A percentile compares a stretch with the other conserved stretches of the same genome.
phyloP scores from a whole-genome alignment of 1,284 basidiomycete genomes.

The Mycosarcoma maydis region DNA sequence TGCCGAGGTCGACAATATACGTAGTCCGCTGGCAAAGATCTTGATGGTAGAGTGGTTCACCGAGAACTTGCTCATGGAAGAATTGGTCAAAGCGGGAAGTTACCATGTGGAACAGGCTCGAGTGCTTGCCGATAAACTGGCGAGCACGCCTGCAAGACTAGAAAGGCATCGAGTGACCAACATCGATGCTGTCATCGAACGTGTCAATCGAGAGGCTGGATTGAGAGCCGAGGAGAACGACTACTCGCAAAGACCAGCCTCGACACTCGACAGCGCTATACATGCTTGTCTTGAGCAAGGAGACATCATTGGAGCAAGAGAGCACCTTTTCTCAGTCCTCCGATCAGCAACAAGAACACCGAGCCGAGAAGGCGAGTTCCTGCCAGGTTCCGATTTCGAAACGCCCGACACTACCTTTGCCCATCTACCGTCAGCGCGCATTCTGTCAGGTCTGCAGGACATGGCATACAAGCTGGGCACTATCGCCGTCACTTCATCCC shows the following conservation, averaged over 20 bases:
- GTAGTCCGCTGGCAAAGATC: background rate
- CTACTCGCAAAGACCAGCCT: background rate
- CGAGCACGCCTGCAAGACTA: background rate
- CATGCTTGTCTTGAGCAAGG: constrained; percentile 17
- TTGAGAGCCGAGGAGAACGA: background rate
- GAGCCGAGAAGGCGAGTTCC: background rate
- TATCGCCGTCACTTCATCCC: constrained; percentile 7
- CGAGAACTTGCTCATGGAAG: constrained; percentile 30
- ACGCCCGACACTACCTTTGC: constrained; percentile 1
- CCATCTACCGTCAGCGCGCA: constrained; percentile 25
- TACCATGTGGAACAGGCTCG: constrained; percentile 6
- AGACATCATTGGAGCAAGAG: constrained; percentile 26
- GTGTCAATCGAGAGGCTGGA: constrained; percentile 6
- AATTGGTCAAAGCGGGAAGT: constrained; percentile 25
- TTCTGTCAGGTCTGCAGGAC: constrained; percentile 21
- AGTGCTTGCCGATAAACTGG: constrained; percentile 1
- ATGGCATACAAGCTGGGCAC: constrained; percentile 20
- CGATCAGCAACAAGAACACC: constrained; percentile 4
- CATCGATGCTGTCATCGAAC: constrained; percentile 10
- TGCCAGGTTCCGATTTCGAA: background rate
- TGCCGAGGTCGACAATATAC: background rate
- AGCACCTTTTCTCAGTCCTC: constrained; percentile 21
- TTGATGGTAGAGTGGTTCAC: constrained; percentile 27
- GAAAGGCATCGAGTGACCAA: background rate
- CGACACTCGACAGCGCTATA: constrained; percentile 9